These are phyloP conservation scores for Paradendryphiella salina DNA, from an alignment of 2,329 filamentous ascomycete species.

Conservation along the genomic window DNA sequence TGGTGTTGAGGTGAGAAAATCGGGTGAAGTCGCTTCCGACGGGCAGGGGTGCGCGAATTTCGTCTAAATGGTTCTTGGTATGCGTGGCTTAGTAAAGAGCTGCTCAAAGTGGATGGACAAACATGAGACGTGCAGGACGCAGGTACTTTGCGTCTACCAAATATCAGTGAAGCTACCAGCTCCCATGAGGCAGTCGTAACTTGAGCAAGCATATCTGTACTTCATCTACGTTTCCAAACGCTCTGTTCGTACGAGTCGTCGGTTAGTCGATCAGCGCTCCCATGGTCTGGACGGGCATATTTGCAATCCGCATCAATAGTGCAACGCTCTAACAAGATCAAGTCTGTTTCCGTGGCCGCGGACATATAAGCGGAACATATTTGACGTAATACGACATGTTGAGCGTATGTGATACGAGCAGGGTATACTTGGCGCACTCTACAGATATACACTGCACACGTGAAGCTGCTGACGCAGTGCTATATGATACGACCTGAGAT, in stretches of 20 bases:
- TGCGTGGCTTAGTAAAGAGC: not conserved
- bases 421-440: constrained; percentile 3
- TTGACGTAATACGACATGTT: not conserved
- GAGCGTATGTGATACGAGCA: not conserved
- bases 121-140: not conserved
- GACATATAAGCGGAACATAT: not conserved
- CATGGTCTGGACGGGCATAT: no score
- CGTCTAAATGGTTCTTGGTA: not conserved
- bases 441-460: constrained; percentile 3
- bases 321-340: not conserved
- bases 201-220: no score
- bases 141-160: not conserved
- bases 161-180: not conserved
- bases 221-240: no score
- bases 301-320: not conserved
- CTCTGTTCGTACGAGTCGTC: no score
- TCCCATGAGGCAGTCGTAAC: no score
- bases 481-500: not conserved
- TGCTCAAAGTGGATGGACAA: not conserved
- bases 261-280: no score
- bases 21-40: not conserved
- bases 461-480: constrained; percentile 1
- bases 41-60: not conserved
- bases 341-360: constrained; percentile 1
- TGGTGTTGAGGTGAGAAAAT: not conserved